These are phyloP conservation scores for Yamadazyma aaseri DNA, from an alignment of 1,139 yeast species.

Conservation along the genomic window DNA sequence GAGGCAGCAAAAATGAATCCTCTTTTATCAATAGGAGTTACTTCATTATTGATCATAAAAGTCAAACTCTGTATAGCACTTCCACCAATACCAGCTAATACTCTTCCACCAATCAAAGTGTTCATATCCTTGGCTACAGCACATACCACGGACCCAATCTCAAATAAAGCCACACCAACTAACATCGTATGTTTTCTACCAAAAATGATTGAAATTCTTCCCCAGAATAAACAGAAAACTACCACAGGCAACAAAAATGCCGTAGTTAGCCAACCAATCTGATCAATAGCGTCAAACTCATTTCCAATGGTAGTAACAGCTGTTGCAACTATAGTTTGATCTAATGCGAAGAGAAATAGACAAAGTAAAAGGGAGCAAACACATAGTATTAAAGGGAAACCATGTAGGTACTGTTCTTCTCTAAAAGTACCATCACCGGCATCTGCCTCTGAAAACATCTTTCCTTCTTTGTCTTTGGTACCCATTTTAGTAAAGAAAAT, in stretches of 20 bases:
- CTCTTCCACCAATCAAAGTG: slow-evolving; percentile 40
- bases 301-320: slow-evolving; percentile 37
- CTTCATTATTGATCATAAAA: slow-evolving; percentile 29
- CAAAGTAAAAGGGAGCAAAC: slow-evolving; percentile 27
- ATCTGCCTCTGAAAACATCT: slow-evolving; percentile 30
- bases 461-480: no score
- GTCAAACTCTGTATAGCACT: slow-evolving; percentile 30
- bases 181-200: slow-evolving; percentile 44
- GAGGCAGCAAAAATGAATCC: slow-evolving; percentile 38
- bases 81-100: slow-evolving; percentile 34
- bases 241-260: slow-evolving; percentile 52
- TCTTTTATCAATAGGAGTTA: slow-evolving; percentile 28
- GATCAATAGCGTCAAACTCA: slow-evolving; percentile 44
- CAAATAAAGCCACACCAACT: slow-evolving; percentile 32
- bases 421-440: slow-evolving; percentile 44
- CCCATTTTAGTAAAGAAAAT: no score
- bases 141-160: slow-evolving; percentile 39
- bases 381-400: slow-evolving; percentile 26
- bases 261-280: slow-evolving; percentile 60
- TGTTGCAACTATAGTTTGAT: slow-evolving; percentile 41
- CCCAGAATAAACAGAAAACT: slow-evolving; percentile 38
- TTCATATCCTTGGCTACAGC: slow-evolving; percentile 36
- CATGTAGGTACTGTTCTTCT: slow-evolving; percentile 38
- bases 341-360: slow-evolving; percentile 38
- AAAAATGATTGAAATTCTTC: slow-evolving; percentile 43